These are phyloP conservation scores for Eurotiales sp. DNA, from an alignment of 2,329 filamentous ascomycete genomes.

Conservation along the genomic window DNA sequence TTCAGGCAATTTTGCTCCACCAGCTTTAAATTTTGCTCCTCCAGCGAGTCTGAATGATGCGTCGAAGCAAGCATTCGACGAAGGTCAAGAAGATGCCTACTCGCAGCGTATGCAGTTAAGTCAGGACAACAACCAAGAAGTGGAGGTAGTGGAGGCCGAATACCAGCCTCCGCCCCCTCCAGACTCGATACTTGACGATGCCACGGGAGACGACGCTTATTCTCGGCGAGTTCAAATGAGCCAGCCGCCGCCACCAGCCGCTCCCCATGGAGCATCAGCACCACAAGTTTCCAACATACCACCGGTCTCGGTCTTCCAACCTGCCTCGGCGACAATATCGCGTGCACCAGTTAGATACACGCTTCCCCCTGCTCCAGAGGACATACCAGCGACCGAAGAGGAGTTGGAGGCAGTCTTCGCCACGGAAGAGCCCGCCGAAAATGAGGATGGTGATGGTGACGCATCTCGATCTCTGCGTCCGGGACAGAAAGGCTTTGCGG, in stretches of 20 bases:
- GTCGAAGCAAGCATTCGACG: conserved; percentile 23
- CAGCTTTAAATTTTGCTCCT: conserved; percentile 50
- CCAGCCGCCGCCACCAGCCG: conserved; percentile 29
- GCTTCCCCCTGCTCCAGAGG: conserved; percentile 49
- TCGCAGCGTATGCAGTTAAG: conserved; percentile 1
- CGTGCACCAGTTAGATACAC: conserved; percentile 73
- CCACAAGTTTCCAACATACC: conserved; percentile 27
- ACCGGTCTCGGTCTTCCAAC: conserved; percentile 38
- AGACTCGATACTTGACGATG: conserved; percentile 51
- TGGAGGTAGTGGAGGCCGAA: conserved; percentile 10
- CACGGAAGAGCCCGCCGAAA: conserved; percentile 35
- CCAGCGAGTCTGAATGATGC: conserved; percentile 42
- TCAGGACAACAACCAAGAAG: conserved; percentile 2
- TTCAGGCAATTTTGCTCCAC: conserved; percentile 49
- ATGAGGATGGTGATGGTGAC: conserved; percentile 33
- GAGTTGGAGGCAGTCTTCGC: conserved; percentile 48
- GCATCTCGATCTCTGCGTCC: conserved; percentile 62
- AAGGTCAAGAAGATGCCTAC: conserved; percentile 6
- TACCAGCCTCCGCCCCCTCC: conserved; percentile 35
- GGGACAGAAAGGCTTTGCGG: conserved; percentile 78
- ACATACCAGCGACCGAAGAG: conserved; percentile 52
- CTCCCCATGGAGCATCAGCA: conserved; percentile 24
- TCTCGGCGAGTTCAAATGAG: conserved; percentile 59
- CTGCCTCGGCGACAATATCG: conserved; percentile 62
- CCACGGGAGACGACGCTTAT: conserved; percentile 67